Conservation (phyloP, 192 early-diverging fungal genomes). For the Podila horticola region DNA sequence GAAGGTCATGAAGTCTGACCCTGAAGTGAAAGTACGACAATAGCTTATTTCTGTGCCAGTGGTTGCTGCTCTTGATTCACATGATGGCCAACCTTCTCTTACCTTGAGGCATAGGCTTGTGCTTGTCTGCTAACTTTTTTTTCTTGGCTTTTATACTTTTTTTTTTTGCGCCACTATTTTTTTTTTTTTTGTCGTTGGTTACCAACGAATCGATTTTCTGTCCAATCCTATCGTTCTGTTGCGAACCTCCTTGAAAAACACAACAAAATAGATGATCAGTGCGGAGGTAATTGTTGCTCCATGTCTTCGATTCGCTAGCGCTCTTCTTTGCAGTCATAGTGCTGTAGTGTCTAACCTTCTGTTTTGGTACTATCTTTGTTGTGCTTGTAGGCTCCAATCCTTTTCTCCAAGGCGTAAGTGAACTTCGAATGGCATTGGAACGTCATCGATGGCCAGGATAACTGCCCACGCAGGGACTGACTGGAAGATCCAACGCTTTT, state of each 20-base stretch:
- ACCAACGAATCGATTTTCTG: no score
- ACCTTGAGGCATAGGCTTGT: background rate
- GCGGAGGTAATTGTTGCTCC: conserved; percentile 55
- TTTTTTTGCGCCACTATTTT: background rate
- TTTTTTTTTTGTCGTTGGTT: background rate
- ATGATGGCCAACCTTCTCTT: background rate
- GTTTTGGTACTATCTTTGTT: background rate
- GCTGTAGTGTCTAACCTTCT: no score
- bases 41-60: background rate
- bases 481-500: background rate
- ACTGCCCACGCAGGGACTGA: no score
- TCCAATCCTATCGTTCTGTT: background rate
- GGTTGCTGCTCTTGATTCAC: no score
- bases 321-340: no score
- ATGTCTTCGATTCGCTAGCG: no score
- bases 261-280: conserved; percentile 63
- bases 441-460: no score
- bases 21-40: conserved; percentile 86
- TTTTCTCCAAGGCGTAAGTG: conserved; percentile 84
- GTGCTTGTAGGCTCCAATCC: conserved; percentile 78
- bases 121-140: background rate
- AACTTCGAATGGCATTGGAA: background rate
- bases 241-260: background rate
- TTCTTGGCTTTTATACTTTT: no score
- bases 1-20: conserved; percentile 98